These are phyloP conservation scores for Cyclotella sp. DNA, from an alignment of 108 stramenopile genomes.

Conservation along the genomic window DNA sequence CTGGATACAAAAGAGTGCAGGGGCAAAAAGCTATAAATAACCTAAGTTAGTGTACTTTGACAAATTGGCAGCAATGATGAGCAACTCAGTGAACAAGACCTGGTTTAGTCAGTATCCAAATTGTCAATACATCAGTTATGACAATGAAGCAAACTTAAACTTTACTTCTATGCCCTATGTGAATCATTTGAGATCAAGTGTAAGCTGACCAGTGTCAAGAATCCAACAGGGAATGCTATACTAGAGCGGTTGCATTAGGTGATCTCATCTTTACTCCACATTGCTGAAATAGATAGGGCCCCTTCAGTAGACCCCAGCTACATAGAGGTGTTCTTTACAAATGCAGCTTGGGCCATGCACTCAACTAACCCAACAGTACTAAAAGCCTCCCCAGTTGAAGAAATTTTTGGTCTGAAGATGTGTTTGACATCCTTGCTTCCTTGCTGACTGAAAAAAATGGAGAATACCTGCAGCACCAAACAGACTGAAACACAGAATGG, in stretches of 20 bases:
- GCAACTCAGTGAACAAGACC: constrained; percentile 12
- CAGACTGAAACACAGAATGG: too few species aligned
- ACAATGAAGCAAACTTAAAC: constrained; percentile 36
- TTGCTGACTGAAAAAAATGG: too few species aligned
- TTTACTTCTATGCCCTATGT: constrained; percentile 24
- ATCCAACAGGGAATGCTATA: constrained; percentile 35
- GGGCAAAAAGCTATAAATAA: neutral
- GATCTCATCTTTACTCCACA: too few species aligned
- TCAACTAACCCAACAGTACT: too few species aligned
- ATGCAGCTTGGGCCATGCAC: too few species aligned
- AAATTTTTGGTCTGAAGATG: too few species aligned
- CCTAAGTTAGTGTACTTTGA: neutral
- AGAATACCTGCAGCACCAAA: too few species aligned
- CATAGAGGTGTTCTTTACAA: too few species aligned
- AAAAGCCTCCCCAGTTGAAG: too few species aligned
- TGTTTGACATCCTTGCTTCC: too few species aligned
- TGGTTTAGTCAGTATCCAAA: constrained; percentile 53
- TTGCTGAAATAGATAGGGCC: too few species aligned
- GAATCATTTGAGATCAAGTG: constrained; percentile 11
- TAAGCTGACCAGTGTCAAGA: constrained; percentile 18
- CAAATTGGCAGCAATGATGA: neutral
- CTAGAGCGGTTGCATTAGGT: constrained; percentile 12
- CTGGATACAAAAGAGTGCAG: neutral
- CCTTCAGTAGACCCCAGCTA: too few species aligned
- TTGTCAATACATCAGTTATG: constrained; percentile 21